A percentile compares a stretch with the other conserved stretches of the same genome.
These are phyloP conservation scores for Xanthoconium purpureum DNA, from an alignment of 768 basidiomycete genomes.

Conservation along the genomic window DNA sequence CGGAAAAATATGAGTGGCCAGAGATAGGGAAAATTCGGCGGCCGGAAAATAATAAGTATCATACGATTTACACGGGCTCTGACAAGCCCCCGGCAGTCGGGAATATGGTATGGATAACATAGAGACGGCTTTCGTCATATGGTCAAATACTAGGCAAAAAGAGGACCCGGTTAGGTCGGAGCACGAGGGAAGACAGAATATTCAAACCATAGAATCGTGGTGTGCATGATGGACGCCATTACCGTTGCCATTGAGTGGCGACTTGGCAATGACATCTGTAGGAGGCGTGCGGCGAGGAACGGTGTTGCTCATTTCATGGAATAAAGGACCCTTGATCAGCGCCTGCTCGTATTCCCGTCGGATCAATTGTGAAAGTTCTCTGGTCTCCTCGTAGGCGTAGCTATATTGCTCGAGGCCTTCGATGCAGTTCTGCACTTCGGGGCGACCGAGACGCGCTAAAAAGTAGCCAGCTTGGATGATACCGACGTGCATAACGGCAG, in stretches of 20 bases:
- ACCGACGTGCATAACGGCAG: conserved; percentile 86
- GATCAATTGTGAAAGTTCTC: conserved; percentile 71
- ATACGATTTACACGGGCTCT: conserved; percentile 22
- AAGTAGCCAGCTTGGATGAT: conserved; percentile 81
- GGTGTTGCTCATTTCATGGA: conserved; percentile 41
- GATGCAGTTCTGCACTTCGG: conserved; percentile 81
- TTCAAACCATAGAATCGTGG: conserved; percentile 20
- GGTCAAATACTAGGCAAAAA: conserved; percentile 24
- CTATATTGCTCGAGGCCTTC: conserved; percentile 86
- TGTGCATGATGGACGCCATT: conserved; percentile 15
- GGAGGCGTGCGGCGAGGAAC: conserved; percentile 26
- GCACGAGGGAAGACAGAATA: background rate
- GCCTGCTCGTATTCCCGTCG: conserved; percentile 45
- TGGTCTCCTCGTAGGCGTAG: conserved; percentile 82
- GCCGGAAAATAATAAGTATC: conserved; percentile 22
- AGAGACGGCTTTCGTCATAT: conserved; percentile 10
- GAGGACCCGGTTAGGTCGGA: conserved; percentile 13
- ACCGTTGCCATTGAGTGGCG: conserved; percentile 16
- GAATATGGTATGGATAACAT: conserved; percentile 30
- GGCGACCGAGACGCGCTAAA: conserved; percentile 77
- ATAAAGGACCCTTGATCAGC: conserved; percentile 34
- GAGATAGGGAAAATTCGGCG: conserved; percentile 11
- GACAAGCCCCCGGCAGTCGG: conserved; percentile 6
- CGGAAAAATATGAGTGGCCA: conserved; percentile 1
- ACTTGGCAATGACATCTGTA: conserved; percentile 12